phyloP scores from a whole-genome alignment of 192 early-diverging fungal species.

The Anaeromyces robustus region DNA sequence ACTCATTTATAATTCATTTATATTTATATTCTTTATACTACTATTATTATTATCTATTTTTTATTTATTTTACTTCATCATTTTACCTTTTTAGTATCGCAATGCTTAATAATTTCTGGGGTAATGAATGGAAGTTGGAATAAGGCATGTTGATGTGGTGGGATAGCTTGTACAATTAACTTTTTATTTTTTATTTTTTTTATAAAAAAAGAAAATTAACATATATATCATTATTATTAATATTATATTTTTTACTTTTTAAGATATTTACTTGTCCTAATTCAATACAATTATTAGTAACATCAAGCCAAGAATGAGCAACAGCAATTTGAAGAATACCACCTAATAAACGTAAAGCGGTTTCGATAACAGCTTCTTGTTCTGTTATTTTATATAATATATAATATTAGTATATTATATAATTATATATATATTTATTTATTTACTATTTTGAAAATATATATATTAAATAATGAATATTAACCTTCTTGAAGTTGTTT shows the following conservation, averaged over 20 bases:
- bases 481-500: conserved; percentile 13
- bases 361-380: conserved; percentile 49
- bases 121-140: conserved; percentile 73
- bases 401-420: no score
- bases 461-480: background rate
- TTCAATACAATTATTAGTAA: conserved; percentile 56
- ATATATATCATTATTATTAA: background rate
- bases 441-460: no score
- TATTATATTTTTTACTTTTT: background rate
- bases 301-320: conserved; percentile 67
- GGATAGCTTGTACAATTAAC: conserved; percentile 76
- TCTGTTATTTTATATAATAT: conserved; percentile 5
- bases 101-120: conserved; percentile 43
- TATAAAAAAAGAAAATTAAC: background rate
- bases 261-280: conserved; percentile 69
- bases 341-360: conserved; percentile 55
- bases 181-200: no score
- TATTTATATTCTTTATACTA: no score
- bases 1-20: no score
- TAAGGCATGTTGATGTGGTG: conserved; percentile 57
- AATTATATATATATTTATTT: no score
- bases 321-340: conserved; percentile 81
- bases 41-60: background rate
- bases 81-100: conserved; percentile 40
- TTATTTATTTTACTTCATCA: background rate